phyloP scores from a whole-genome alignment of 139 green algal genomes.

The Coelastrella sp. region DNA sequence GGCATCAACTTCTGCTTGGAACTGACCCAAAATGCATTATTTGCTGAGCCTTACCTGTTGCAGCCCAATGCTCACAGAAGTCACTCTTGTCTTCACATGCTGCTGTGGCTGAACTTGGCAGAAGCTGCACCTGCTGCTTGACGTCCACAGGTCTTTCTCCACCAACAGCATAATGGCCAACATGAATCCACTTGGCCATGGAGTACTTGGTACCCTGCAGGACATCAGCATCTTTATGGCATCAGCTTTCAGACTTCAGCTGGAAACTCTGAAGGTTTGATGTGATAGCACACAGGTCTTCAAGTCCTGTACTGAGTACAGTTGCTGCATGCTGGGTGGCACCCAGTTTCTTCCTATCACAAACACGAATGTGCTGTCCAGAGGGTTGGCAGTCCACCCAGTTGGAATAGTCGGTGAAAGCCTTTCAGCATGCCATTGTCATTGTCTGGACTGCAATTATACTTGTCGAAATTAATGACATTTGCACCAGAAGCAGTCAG shows the following conservation, averaged over 20 bases:
- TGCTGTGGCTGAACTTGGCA: not conserved
- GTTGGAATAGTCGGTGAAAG: too few species aligned
- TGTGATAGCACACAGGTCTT: not conserved
- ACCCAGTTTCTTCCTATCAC: too few species aligned
- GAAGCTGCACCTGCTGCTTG: not conserved
- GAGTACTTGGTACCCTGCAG: slow-evolving; percentile 62
- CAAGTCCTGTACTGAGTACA: not conserved
- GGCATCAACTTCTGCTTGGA: not conserved
- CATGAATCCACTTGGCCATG: slow-evolving; percentile 71
- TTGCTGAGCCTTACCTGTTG: not conserved
- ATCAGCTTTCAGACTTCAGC: not conserved
- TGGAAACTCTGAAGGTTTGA: not conserved
- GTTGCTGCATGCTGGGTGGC: not conserved
- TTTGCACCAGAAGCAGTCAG: not conserved
- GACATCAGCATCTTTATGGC: not conserved
- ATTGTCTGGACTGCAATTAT: too few species aligned
- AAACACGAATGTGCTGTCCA: too few species aligned
- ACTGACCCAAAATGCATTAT: not conserved
- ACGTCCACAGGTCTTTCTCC: not conserved
- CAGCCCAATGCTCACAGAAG: slow-evolving; percentile 14
- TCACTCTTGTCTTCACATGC: slow-evolving; percentile 13
- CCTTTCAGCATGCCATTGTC: too few species aligned
- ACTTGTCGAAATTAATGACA: not conserved
- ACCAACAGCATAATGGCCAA: slow-evolving; percentile 50
- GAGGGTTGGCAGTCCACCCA: too few species aligned